Evolutionary conservation across 2,329 filamentous ascomycete genomes (phyloP), one percentile per base, ranked within the genome.

Genomic region (Verticillium klebahnii): DNA sequence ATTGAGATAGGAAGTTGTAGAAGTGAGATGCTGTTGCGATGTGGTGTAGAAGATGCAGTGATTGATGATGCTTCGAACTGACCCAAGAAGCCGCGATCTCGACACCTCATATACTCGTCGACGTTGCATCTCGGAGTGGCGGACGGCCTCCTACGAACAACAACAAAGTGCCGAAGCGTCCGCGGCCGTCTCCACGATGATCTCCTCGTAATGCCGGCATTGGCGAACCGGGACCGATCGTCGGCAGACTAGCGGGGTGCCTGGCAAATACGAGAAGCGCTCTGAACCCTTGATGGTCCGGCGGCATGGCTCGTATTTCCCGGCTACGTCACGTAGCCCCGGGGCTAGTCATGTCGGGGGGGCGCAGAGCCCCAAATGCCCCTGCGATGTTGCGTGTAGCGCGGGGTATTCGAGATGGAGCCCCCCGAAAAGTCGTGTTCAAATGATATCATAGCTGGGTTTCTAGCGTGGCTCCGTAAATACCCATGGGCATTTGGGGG

Each of bases 191-290:
- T 57, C 19, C 12, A 34, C 36, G 59, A 59, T 61, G 40, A 64
- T 63, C 63, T 63, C 61, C 57, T 63, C 61, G 61, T 63, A 58
- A 63, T 63, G 59, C 59, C 57, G 56, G 45, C 36, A 52, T 8
- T 52, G 45, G 45, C 45, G 19, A 52, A 19, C 45, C 45, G 45
- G 19, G 19, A 12, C 45, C 45, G n/a, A 52, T 52, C 19, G 45
- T 14, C 19, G 45, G 45, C 19, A 23, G 19, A 52, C 45, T 52
- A 52, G n/a, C 19, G 45, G 45, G n/a, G 45, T 19, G 37, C 19
- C n/a, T 6, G 45, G 9, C 23, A n/a, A 25, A 52, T 52, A 52
- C 45, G 45, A 52, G 45, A 52, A 52, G n/a, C 29, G 29, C 45
- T 52, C 23, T 23, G 45, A 19, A 25, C 45, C 45, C 19, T 52